Conservation (phyloP, 257 asterid genomes). For the Solanum bukasovii region DNA sequence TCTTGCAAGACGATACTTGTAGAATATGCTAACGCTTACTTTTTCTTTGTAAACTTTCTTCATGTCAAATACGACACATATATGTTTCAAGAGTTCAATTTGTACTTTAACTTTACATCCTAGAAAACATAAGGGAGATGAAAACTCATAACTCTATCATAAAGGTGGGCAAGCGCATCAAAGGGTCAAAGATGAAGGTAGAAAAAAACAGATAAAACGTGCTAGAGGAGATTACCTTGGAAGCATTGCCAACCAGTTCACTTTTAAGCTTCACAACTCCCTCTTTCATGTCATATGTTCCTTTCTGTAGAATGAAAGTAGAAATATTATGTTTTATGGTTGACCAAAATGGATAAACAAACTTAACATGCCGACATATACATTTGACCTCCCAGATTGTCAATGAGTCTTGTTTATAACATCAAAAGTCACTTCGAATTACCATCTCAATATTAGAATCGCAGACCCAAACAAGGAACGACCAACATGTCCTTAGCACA, state of each 20-base stretch:
- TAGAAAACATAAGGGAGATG: neutral
- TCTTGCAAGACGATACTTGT: neutral
- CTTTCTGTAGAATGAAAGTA: constrained; percentile 28
- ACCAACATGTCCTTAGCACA: neutral
- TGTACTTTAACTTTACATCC: neutral
- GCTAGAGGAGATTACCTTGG: constrained; percentile 34
- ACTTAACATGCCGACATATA: neutral
- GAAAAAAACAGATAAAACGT: neutral
- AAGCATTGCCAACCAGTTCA: constrained; percentile 54
- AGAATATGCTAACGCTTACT: neutral
- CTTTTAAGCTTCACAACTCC: constrained; percentile 44
- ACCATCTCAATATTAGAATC: neutral
- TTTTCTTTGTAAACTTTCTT: neutral
- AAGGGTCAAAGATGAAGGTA: neutral
- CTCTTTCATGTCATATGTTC: constrained; percentile 32
- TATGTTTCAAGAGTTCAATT: neutral
- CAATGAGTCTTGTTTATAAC: neutral
- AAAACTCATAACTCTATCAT: neutral
- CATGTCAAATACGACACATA: neutral
- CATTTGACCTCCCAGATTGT: neutral
- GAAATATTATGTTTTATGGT: neutral
- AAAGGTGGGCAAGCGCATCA: neutral
- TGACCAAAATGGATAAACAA: neutral
- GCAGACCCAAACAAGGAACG: neutral
- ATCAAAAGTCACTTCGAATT: neutral